Base-by-base conservation (phyloP, 192 early-diverging fungal genomes). In the Coemansia sp. region DNA sequence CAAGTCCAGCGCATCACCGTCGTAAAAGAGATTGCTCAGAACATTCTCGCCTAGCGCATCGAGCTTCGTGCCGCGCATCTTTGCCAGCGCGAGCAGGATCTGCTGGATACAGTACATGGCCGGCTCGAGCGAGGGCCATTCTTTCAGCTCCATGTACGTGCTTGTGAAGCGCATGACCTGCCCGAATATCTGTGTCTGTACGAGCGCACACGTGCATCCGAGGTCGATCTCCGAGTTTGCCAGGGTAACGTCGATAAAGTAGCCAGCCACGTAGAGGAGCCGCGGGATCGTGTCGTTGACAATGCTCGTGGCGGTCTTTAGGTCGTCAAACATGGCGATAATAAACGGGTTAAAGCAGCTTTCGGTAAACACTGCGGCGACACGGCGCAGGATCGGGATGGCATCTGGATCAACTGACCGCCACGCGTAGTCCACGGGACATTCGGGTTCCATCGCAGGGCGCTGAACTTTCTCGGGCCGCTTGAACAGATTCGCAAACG, bases 51-150 rank as follows among this genome's bases (percentile, higher is more conserved):
- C 61, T 16, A 77, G 59, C 2, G 68, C 42, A 3, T 69, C 62
- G 21, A 79, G 70, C 45, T 73, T 73, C 14, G 65, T 64, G 27
- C 50, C 67, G 19, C 76, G 69, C 62, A 79, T 79, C 42, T 54
- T 64, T 14, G 38, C 24, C 40, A 79, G 54, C 23, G 71, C 44
- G 23, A 68, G 29, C 22, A 79, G 65, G 11, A 73, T 62, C 50
- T 71, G 69, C 58, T 73, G 65, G 27, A 72, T 69, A 38, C 76
- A 73, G 55, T 79, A 73, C 76, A 79, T 79, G 18, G 70, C 56
- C n/a, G 62, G 52, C 43, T 65, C 66, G 10, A 79, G 65, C 23
- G 55, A 44, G 4, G 49, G 9, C 70, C 76, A 72, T 27, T 69
- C 55, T 19, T 64, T 67, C 19, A 79, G 65, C 54, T 79, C 76